Conservation (phyloP, 495 filamentous ascomycete genomes). For the Oidiodendron maius region DNA sequence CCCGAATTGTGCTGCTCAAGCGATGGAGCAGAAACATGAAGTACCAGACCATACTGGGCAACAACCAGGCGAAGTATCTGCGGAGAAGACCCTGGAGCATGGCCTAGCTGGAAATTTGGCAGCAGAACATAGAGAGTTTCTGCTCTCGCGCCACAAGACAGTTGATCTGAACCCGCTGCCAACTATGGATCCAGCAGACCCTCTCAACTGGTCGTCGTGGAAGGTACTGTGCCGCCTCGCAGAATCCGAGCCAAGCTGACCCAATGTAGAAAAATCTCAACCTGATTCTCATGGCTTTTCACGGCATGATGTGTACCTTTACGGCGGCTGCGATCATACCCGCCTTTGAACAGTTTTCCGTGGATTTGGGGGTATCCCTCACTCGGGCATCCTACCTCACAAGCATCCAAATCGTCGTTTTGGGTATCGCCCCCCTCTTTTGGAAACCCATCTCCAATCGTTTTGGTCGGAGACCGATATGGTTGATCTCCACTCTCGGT, state of each 20-base stretch:
- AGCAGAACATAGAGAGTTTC: slow-evolving; percentile 42
- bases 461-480: slow-evolving; percentile 46
- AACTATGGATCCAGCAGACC: slow-evolving; percentile 41
- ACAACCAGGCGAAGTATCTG: not conserved
- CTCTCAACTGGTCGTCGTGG: slow-evolving; percentile 51
- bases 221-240: slow-evolving; percentile 31
- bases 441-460: slow-evolving; percentile 49
- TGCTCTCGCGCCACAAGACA: slow-evolving; percentile 48
- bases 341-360: slow-evolving; percentile 40
- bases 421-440: slow-evolving; percentile 45
- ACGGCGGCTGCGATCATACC: slow-evolving; percentile 44
- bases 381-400: slow-evolving; percentile 43
- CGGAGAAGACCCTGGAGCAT: not conserved
- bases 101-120: slow-evolving; percentile 9
- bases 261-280: slow-evolving; percentile 49
- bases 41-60: too few species aligned
- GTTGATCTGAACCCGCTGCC: slow-evolving; percentile 48
- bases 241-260: not conserved
- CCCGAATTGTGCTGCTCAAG: too few species aligned
- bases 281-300: slow-evolving; percentile 46
- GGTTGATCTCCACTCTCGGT: slow-evolving; percentile 39
- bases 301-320: slow-evolving; percentile 52
- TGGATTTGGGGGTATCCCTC: slow-evolving; percentile 33
- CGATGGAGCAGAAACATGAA: too few species aligned
- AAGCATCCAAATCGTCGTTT: slow-evolving; percentile 42